These are phyloP conservation scores for Trypanosoma rangeli DNA, from an alignment of 208 protist species.

Conservation along the genomic window DNA sequence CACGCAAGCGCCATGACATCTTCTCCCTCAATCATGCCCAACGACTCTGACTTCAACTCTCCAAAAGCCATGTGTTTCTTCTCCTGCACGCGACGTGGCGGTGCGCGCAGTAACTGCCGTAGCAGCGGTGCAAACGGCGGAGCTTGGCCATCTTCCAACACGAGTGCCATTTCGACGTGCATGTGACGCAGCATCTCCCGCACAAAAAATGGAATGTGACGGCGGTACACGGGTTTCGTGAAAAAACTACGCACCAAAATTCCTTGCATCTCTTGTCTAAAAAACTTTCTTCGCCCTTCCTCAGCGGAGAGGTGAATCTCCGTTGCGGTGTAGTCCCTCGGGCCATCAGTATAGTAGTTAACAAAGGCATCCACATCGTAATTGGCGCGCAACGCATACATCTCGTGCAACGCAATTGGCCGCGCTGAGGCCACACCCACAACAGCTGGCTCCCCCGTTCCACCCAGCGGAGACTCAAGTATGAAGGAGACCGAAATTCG, in stretches of 20 bases:
- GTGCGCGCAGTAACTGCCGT: conserved; percentile 39
- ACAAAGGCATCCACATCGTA: conserved; percentile 87
- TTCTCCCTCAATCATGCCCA: conserved; percentile 3
- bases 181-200: conserved; percentile 71
- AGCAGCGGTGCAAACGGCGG: conserved; percentile 42
- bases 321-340: conserved; percentile 64
- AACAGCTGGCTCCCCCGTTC: conserved; percentile 1
- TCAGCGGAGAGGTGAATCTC: conserved; percentile 48
- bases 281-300: conserved; percentile 43
- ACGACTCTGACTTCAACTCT: not conserved
- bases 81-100: conserved; percentile 77
- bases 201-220: conserved; percentile 75
- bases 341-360: conserved; percentile 58
- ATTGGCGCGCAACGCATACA: conserved; percentile 85
- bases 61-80: not conserved
- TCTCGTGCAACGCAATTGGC: conserved; percentile 47
- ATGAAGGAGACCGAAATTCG: not conserved
- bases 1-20: conserved; percentile 41
- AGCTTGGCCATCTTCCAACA: conserved; percentile 39
- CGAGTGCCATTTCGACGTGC: conserved; percentile 45
- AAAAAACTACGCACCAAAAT: conserved; percentile 73
- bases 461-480: not conserved
- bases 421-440: conserved; percentile 67
- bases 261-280: conserved; percentile 42
- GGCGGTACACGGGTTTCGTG: conserved; percentile 57